Percentiles rank a stretch among this genome's conserved stretches.
Conservation (phyloP, 169 alveolate genomes). For the Eimeria maxima region DNA sequence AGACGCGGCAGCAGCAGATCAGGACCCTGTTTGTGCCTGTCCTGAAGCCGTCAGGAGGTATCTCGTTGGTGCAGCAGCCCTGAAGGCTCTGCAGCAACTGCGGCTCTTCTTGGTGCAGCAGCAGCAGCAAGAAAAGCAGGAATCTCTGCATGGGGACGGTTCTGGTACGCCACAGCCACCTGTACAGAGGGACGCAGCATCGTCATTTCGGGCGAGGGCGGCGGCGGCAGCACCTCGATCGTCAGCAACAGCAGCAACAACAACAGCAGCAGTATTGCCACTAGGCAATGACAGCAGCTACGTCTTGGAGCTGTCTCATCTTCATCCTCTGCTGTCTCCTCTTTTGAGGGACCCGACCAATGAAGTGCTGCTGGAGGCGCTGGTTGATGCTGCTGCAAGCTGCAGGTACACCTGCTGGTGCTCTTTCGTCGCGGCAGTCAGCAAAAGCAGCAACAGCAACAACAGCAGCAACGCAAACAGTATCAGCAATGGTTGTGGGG, state of each 20-base stretch:
- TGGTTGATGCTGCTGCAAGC: background rate
- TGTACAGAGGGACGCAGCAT: background rate
- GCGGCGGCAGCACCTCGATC: constrained; percentile 31
- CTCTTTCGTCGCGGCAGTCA: background rate
- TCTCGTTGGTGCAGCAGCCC: background rate
- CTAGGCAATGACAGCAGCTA: too few species aligned
- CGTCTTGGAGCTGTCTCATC: too few species aligned
- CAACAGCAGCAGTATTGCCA: background rate
- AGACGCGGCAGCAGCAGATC: background rate
- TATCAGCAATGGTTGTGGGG: background rate
- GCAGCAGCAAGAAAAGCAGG: background rate
- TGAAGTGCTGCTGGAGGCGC: background rate
- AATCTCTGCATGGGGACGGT: background rate
- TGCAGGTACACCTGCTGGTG: constrained; percentile 47
- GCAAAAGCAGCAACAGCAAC: constrained; percentile 3
- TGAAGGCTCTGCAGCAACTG: background rate
- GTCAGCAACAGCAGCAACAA: constrained; percentile 21
- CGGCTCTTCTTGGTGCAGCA: background rate
- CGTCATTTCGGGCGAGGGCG: background rate
- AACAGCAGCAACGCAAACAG: background rate
- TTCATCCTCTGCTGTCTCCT: constrained; percentile 3
- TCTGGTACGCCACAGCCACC: background rate
- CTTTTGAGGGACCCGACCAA: background rate
- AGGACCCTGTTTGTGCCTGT: background rate
- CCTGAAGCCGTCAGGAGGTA: background rate